Conservation (phyloP, 106 monocot genomes). For the Platanthera guangdongensis region DNA sequence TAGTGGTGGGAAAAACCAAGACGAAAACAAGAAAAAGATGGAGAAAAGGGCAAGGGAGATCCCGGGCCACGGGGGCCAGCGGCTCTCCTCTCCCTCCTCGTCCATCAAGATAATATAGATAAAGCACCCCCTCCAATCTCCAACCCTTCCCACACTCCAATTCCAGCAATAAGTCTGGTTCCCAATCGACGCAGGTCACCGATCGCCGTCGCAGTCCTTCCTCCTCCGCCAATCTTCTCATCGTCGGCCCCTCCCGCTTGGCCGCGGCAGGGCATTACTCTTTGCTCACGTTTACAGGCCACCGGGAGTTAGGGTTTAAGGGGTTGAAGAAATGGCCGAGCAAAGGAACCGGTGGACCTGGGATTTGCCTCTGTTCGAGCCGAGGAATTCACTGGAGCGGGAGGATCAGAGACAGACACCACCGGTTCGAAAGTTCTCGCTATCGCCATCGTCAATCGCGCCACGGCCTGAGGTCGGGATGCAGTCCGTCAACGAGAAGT, state of each 20-base stretch:
- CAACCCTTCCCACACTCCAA: not conserved
- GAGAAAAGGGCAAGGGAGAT: not conserved
- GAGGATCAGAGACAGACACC: conserved; percentile 17
- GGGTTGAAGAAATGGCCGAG: conserved; percentile 33
- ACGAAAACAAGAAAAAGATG: not conserved
- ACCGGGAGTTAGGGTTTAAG: conserved; percentile 19
- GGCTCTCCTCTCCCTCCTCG: not conserved
- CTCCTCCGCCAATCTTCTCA: not conserved
- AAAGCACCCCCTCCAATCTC: not conserved
- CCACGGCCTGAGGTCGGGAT: conserved; percentile 18
- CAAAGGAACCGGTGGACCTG: conserved; percentile 82
- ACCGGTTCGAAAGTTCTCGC: conserved; percentile 33
- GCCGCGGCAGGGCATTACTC: not conserved
- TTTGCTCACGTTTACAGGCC: not conserved
- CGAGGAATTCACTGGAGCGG: conserved; percentile 31
- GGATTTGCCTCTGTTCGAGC: conserved; percentile 88
- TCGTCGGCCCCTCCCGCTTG: not conserved
- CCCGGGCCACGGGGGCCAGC: not conserved
- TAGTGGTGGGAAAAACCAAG: not conserved
- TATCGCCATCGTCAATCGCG: conserved; percentile 27
- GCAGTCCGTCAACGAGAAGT: conserved; percentile 29
- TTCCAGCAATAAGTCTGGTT: not conserved
- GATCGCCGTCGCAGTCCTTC: not conserved
- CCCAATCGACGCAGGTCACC: not conserved
- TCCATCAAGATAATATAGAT: not conserved